Conservation (phyloP, 139 green algal genomes). For the Microglena sp. region DNA sequence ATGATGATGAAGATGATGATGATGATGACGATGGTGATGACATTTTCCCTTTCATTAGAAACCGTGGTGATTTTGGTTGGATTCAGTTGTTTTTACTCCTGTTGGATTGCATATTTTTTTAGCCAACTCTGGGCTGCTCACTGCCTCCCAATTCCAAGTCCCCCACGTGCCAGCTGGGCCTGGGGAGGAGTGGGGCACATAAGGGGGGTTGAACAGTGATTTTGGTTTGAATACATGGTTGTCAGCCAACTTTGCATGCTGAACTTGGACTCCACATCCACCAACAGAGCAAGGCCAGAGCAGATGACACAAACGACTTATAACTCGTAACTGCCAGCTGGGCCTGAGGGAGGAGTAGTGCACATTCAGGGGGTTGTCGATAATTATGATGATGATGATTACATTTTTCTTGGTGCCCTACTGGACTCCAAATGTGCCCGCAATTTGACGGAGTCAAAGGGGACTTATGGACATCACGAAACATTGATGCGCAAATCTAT, state of each 20-base stretch:
- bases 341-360: conserved; percentile 34
- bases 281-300: conserved; percentile 74
- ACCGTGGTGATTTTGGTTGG: conserved; percentile 39
- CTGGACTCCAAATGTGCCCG: not conserved
- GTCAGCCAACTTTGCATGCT: conserved; percentile 76
- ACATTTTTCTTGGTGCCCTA: not conserved
- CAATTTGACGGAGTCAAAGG: too few relatives aligned
- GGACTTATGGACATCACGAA: too few relatives aligned
- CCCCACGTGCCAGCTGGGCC: conserved; percentile 67
- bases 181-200: too few relatives aligned
- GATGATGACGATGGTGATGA: too few relatives aligned
- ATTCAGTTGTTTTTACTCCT: too few relatives aligned
- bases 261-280: conserved; percentile 82
- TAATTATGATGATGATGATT: not conserved
- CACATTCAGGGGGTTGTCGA: not conserved
- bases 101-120: not conserved
- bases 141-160: too few relatives aligned
- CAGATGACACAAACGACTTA: conserved; percentile 77
- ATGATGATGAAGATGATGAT: too few relatives aligned
- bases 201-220: too few relatives aligned
- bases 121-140: too few relatives aligned
- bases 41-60: not conserved
- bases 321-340: conserved; percentile 55
- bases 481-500: too few relatives aligned
- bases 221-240: too few relatives aligned